Conservation (phyloP, 2,329 filamentous ascomycete genomes). For the Penicillium sp. region DNA sequence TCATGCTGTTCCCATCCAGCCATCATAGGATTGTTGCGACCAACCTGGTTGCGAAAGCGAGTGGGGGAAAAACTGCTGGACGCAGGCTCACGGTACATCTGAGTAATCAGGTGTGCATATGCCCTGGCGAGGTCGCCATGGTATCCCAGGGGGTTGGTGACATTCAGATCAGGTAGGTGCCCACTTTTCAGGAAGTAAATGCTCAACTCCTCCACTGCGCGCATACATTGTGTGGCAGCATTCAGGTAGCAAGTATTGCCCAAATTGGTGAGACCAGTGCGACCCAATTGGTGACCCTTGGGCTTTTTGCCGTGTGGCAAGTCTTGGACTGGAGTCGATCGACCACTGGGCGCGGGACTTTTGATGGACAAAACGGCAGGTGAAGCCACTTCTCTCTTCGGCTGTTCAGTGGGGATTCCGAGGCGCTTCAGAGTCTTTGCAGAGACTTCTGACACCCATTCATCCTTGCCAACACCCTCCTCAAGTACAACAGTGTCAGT, state of each 20-base stretch:
- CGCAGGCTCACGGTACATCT: constrained; percentile 72
- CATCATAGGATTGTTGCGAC: constrained; percentile 79
- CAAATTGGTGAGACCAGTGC: constrained; percentile 81
- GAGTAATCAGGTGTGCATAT: constrained; percentile 73
- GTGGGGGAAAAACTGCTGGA: constrained; percentile 72
- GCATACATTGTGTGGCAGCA: constrained; percentile 89
- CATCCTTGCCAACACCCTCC: constrained; percentile 64
- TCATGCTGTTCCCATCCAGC: constrained; percentile 96
- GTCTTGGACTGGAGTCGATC: constrained; percentile 67
- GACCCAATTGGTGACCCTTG: constrained; percentile 70
- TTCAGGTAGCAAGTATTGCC: constrained; percentile 99
- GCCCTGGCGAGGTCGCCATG: constrained; percentile 82
- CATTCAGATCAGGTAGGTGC: constrained; percentile 80
- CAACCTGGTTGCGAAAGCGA: constrained; percentile 79
- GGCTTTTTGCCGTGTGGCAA: constrained; percentile 66
- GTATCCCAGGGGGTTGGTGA: constrained; percentile 80
- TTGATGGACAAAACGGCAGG: constrained; percentile 41
- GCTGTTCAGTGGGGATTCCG: constrained; percentile 50
- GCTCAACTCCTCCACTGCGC: constrained; percentile 89
- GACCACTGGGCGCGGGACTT: constrained; percentile 55
- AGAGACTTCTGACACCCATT: constrained; percentile 55
- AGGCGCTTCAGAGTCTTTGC: constrained; percentile 46
- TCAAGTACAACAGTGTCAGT: constrained; percentile 82
- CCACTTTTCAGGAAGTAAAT: constrained; percentile 80
- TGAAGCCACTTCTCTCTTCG: constrained; percentile 30